Evolutionary conservation across 140 eudicot genomes (phyloP), one percentile per base, ranked within the genome.

Genomic region (Cichorium intybus): DNA sequence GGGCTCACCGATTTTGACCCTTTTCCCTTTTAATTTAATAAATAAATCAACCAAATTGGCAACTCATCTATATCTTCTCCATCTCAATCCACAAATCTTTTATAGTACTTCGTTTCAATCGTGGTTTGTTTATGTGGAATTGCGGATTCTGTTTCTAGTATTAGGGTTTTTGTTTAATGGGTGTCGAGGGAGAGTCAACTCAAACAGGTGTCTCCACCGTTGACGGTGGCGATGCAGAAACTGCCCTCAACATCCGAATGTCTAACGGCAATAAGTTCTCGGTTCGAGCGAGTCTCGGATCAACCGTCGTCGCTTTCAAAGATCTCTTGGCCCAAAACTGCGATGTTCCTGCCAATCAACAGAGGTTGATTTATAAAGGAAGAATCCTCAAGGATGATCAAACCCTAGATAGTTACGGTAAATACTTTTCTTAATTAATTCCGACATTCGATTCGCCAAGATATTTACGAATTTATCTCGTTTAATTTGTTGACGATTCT

Each of bases 311-410:
- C 2, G 73, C 15, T 33, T 83, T 83, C 45, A 83, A 83, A 43
- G 73, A 68, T 53, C 20, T 83, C 12, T 51, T 83, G 41, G 80
- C 89, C 0, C 76, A 59, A 34, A 79, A 79, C 64, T 83, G 85
- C 23, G 89, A 83, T 27, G 83, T 83, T 11, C 83, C 85, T 1
- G 83, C 89, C 18, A 58, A 75, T 69, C 85, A 83, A 52, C 89
- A 83, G 69, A 51, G 85, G 29, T 46, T 83, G 78, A 83, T 83
- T 68, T 79, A 83, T 24, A 83, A 83, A 69, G 89, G 85, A 31
- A 82, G 89, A 68, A 79, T 83, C 70, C 61, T 83, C 39, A 83
- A 83, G 57, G 89, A 79, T 26, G 89, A 79, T 69, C 89, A 79
- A 73, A 83, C 83, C 82, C 85, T 83, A 72, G 76, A 69, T 26